Base-by-base conservation (phyloP, 306 rosid species). In the Begonia fuchsioides region DNA sequence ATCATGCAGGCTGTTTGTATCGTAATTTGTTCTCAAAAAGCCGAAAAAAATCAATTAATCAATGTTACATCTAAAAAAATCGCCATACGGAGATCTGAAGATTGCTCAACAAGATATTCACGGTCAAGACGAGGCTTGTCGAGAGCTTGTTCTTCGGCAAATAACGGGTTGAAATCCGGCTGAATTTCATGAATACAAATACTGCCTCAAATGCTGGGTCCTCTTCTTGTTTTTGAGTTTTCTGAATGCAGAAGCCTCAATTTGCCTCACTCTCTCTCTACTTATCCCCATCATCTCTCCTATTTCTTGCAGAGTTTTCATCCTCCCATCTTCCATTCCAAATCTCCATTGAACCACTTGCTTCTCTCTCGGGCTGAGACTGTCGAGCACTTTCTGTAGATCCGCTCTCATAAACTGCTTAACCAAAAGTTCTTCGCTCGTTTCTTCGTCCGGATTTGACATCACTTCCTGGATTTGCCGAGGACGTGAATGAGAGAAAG, bases 291-390 rank as follows among this genome's bases (percentile, higher is more conserved):
- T 74, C 58, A 68, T 61, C 62, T 90, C 97, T 41, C 97, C 95
- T 56, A 90, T 84, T 74, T 90, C 97, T 71, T 84, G 97, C 70
- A 90, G 60, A 46, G 97, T 76, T 75, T 79, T 90, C 87, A 72
- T 72, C 74, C 95, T 84, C 47, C 95, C 97, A 62, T 90, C 97
- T 41, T 90, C 97, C 95, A 90, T 71, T 12, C 97, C 97, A 55
- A 76, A 90, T 65, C 97, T 84, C 95, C 94, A 90, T 71, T 80
- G 68, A 57, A 90, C 68, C 43, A 81, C 94, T 61, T 81, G 90
- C 58, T 54, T 70, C 82, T 90, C 97, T 62, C 95, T 85, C 17
- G 77, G 72, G 54, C 66, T 79, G 11, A 90, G 94, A 64, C 82
- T 67, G 64, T 84, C 87, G 59, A 90, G 72, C 39, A 76, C 87